Evolutionary conservation across 2,329 filamentous ascomycete genomes (phyloP).

Genomic region (Neopestalotiopsis sp.): DNA sequence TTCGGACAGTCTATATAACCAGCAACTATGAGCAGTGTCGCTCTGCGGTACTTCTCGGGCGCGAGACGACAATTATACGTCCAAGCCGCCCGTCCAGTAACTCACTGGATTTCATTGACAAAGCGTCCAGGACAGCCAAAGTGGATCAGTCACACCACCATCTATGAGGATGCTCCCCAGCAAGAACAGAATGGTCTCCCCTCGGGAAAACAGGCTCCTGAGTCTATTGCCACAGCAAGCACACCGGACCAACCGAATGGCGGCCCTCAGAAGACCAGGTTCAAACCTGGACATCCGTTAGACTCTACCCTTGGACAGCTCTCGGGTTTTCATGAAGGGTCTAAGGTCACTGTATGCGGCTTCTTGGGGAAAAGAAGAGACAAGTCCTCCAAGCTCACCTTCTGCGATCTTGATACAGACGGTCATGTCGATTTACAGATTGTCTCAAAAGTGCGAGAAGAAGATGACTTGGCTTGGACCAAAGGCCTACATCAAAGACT

Average conservation of each 20-base stretch:
- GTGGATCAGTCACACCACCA: conserved; percentile 3
- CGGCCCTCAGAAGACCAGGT: not conserved
- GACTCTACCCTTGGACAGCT: not conserved
- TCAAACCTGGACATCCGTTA: no score
- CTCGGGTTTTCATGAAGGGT: conserved; percentile 33
- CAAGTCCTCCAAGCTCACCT: conserved; percentile 72
- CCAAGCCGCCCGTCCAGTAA: not conserved
- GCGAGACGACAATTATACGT: conserved; percentile 21
- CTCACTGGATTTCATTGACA: not conserved
- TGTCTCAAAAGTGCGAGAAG: conserved; percentile 51
- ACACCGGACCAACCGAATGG: not conserved
- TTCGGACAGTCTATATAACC: not conserved
- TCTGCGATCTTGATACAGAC: conserved; percentile 60
- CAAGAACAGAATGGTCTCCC: not conserved
- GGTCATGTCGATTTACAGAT: conserved; percentile 42
- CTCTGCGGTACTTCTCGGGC: conserved; percentile 13
- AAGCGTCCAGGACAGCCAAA: not conserved
- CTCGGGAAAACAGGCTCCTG: not conserved
- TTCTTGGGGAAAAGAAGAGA: conserved; percentile 74
- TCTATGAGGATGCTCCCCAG: not conserved
- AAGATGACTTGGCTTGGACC: conserved; percentile 33
- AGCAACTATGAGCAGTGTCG: not conserved
- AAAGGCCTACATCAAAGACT: conserved; percentile 48
- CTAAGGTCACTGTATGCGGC: conserved; percentile 64
- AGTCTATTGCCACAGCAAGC: not conserved